Evolutionary conservation across 441 rosid species (phyloP), one percentile per base, ranked within the genome.

Genomic region (Flueggea neowawraea): DNA sequence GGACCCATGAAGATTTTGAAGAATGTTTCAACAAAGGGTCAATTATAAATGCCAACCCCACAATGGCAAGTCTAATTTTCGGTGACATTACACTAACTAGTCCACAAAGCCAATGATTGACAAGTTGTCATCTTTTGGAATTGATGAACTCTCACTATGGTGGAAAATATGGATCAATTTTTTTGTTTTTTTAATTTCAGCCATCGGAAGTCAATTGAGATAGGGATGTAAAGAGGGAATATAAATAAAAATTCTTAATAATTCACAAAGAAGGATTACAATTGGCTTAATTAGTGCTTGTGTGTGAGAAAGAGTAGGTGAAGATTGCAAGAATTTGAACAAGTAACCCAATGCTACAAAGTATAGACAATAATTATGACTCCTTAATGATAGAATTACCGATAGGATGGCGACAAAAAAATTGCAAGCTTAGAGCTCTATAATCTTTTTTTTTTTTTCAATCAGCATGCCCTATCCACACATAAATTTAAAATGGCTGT

Each of bases 11-110:
- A 52, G 67, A 62, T 51, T 45, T 22, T 52, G 51, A 63, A 12
- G 31, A 68, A 57, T n/a, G 64, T 71, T 58, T 76, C 45, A 57
- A 65, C 69, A 9, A 64, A 16, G 66, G 49, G 62, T 72, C 74
- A 61, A 63, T 63, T 14, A 67, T 62, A 73, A 56, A 61, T 73
- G 79, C 65, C 75, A 77, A 74, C 68, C 70, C 74, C 69, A 79
- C 78, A 32, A 52, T 16, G 47, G 2, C 50, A 51, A 49, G 58
- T 13, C 6, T n/a, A 65, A 16, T 48, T 57, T 68, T 63, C 32
- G 62, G 70, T 50, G 49, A 59, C 52, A 48, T 33, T 31, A 33
- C 39, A 33, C 14, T 73, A 58, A 6, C 48, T 41, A 64, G 67
- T 77, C 65, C 56, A 48, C 52, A 63, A 69, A 57, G 14, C 57